phyloP scores from a whole-genome alignment of 202 grass and related monocot species.

The Saccharum hybrid region DNA sequence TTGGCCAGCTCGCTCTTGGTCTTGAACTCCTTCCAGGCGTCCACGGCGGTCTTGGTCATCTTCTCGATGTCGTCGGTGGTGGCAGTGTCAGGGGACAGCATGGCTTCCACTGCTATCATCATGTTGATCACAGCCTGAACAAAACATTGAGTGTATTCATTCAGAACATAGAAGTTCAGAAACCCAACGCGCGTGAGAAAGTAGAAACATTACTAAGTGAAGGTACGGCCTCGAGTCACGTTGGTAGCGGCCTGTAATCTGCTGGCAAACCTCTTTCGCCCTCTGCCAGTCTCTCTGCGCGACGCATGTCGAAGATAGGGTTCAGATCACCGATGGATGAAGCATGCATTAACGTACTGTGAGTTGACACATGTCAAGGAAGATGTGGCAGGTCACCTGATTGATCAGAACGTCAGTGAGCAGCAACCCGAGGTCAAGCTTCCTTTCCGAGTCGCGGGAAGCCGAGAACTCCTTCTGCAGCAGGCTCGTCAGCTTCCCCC shows the following conservation, averaged over 20 bases:
- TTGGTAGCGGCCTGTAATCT: slow-evolving; percentile 32
- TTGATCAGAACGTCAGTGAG: slow-evolving; percentile 65
- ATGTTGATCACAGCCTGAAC: slow-evolving; percentile 65
- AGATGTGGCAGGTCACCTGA: slow-evolving; percentile 34
- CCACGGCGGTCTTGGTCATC: slow-evolving; percentile 40
- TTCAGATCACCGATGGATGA: not conserved
- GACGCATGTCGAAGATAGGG: not conserved
- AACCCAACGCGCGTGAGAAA: not conserved
- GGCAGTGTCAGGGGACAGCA: slow-evolving; percentile 45
- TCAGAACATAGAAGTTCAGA: not conserved
- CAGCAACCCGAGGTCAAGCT: slow-evolving; percentile 51
- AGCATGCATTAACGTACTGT: not conserved
- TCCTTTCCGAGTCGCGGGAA: slow-evolving; percentile 7
- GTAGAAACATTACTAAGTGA: slow-evolving; percentile 41
- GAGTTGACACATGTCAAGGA: not conserved
- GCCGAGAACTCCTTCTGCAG: slow-evolving; percentile 52
- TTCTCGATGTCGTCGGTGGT: slow-evolving; percentile 43
- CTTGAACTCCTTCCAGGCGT: slow-evolving; percentile 57
- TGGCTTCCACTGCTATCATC: slow-evolving; percentile 65
- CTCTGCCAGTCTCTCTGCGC: slow-evolving; percentile 59
- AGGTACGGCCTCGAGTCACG: slow-evolving; percentile 59
- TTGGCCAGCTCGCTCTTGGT: slow-evolving; percentile 41
- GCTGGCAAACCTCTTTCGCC: slow-evolving; percentile 53
- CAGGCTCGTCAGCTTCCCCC: slow-evolving; percentile 47
- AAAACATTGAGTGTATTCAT: slow-evolving; percentile 8